Conservation (phyloP, 441 rosid genomes). For the Eutrema salsugineum region DNA sequence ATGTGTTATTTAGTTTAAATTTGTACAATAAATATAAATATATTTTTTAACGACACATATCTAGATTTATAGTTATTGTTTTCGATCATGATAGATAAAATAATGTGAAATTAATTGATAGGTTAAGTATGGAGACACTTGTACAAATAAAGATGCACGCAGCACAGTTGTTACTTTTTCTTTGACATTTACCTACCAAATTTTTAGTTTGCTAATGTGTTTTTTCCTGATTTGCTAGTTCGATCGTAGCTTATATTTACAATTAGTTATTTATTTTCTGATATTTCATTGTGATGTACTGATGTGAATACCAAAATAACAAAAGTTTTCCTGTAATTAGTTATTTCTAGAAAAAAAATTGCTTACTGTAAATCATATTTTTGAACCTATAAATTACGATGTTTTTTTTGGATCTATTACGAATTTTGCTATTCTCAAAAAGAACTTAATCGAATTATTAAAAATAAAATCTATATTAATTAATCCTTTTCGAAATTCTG, state of each 20-base stretch:
- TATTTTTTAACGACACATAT: not conserved
- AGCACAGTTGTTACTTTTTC: not conserved
- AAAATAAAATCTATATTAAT: too few relatives aligned
- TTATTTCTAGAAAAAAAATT: not conserved
- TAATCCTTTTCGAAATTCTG: not conserved
- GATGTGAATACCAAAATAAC: not conserved
- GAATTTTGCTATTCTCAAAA: not conserved
- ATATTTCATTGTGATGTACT: not conserved
- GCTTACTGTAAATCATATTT: not conserved
- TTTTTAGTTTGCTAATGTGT: not conserved
- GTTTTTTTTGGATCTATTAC: not conserved
- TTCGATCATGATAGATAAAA: not conserved
- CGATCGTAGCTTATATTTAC: too few relatives aligned
- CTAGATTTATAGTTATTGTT: not conserved
- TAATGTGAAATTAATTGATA: not conserved
- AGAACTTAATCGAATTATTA: too few relatives aligned
- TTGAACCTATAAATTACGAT: not conserved
- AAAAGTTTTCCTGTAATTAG: not conserved
- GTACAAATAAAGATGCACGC: not conserved
- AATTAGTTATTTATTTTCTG: too few relatives aligned
- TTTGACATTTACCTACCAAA: conserved; percentile 13
- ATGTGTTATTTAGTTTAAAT: not conserved
- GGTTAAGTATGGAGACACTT: conserved; percentile 11
- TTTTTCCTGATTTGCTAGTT: too few relatives aligned
- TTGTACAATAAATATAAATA: not conserved